These are phyloP conservation scores for Colletotrichum sp. DNA, from an alignment of 2,329 filamentous ascomycete species.

Conservation along the genomic window DNA sequence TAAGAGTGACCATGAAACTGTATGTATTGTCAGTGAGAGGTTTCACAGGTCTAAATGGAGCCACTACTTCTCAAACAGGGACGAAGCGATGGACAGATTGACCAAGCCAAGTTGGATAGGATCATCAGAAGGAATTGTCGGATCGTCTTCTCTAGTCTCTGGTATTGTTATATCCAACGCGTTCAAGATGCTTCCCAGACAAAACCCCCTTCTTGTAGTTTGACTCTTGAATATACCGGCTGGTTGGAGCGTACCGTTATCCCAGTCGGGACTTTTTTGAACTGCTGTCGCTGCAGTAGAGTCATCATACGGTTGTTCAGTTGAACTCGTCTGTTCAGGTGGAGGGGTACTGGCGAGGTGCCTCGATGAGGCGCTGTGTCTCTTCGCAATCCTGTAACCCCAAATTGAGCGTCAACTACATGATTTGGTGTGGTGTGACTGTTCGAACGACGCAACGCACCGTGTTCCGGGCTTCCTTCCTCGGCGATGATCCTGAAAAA, in stretches of 20 bases:
- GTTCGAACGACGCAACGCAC: conserved; percentile 21
- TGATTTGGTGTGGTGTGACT: not conserved
- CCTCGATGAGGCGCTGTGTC: not conserved
- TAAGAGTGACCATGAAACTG: conserved; percentile 39
- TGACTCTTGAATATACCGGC: conserved; percentile 36
- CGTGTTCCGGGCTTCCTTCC: conserved; percentile 41
- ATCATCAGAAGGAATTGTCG: not conserved
- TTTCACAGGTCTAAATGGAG: not conserved
- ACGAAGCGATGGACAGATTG: not conserved
- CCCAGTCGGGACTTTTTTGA: conserved; percentile 4
- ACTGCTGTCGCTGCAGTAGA: not conserved
- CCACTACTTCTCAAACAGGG: conserved; percentile 4
- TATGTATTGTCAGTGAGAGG: not conserved
- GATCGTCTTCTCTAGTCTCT: not conserved
- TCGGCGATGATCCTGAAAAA: conserved; percentile 42
- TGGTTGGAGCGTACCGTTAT: conserved; percentile 31
- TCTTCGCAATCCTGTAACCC: not conserved
- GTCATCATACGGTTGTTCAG: not conserved
- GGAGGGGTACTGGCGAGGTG: not conserved
- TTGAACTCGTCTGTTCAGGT: not conserved
- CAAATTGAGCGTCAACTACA: not conserved
- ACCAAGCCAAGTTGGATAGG: not conserved
- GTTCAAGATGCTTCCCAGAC: conserved; percentile 34
- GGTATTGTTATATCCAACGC: not conserved
- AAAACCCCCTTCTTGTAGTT: conserved; percentile 37